phyloP scores from a whole-genome alignment of 495 filamentous ascomycete genomes.

The Mytilinidion resinicola region DNA sequence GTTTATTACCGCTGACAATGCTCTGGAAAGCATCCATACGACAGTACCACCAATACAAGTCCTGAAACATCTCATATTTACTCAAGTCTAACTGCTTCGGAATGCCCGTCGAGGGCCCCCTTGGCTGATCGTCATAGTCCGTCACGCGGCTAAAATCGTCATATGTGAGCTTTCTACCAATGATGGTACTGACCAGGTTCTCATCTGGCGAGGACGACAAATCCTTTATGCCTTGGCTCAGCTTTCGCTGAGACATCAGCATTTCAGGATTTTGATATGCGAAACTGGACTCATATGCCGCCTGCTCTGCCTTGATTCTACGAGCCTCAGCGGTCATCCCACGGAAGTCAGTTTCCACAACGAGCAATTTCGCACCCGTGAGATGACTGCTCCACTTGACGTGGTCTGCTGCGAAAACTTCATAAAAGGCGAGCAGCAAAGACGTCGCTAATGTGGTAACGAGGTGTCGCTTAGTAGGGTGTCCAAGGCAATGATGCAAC shows the following conservation, averaged over 20 bases:
- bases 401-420: conserved; percentile 91
- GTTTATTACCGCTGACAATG: conserved; percentile 73
- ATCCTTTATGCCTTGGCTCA: conserved; percentile 10
- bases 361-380: conserved; percentile 71
- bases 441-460: conserved; percentile 81
- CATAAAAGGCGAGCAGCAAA: conserved; percentile 84
- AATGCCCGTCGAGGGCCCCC: conserved; percentile 1
- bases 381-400: conserved; percentile 93
- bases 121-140: conserved; percentile 6
- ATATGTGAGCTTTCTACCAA: conserved; percentile 33
- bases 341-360: conserved; percentile 75
- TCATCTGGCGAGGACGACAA: conserved; percentile 30
- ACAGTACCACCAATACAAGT: conserved; percentile 94
- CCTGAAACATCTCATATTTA: conserved; percentile 69
- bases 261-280: conserved; percentile 26
- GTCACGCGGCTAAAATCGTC: conserved; percentile 28
- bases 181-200: conserved; percentile 29
- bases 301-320: conserved; percentile 44
- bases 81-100: conserved; percentile 28
- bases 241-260: conserved; percentile 23
- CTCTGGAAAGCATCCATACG: conserved; percentile 93
- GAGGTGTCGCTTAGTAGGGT: conserved; percentile 63
- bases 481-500: conserved; percentile 65
- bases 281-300: conserved; percentile 27
- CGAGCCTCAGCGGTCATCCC: conserved; percentile 66